phyloP scores from a whole-genome alignment of 495 filamentous ascomycete species.

The Hypoxylon rickii region DNA sequence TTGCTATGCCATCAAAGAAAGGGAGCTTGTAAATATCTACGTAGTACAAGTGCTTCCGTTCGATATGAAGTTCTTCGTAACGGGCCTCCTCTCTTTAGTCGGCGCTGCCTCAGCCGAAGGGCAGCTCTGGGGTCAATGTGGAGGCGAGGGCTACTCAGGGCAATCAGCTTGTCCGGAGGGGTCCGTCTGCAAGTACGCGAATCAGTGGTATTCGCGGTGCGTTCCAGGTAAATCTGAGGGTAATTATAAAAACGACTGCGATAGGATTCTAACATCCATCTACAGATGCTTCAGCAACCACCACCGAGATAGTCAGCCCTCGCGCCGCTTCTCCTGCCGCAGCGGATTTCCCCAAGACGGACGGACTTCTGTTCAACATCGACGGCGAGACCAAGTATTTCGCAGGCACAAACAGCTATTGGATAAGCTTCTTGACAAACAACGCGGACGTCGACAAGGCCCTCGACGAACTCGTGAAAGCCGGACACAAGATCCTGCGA shows the following conservation, averaged over 20 bases:
- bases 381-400: constrained; percentile 66
- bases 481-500: constrained; percentile 69
- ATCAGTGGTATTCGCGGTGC: constrained; percentile 57
- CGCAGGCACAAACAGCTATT: constrained; percentile 76
- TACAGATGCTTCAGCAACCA: too few species aligned
- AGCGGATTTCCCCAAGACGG: constrained; percentile 21
- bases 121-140: constrained; percentile 52
- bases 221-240: constrained; percentile 29
- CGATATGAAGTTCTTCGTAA: constrained; percentile 35
- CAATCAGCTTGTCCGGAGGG: constrained; percentile 49
- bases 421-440: constrained; percentile 70
- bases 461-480: constrained; percentile 50
- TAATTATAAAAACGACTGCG: too few species aligned
- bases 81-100: constrained; percentile 25
- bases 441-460: constrained; percentile 67
- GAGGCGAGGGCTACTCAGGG: constrained; percentile 53
- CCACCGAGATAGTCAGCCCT: too few species aligned
- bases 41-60: background rate
- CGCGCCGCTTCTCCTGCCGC: too few species aligned
- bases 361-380: constrained; percentile 57
- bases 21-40: background rate
- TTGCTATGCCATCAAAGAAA: background rate
- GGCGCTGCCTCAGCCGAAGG: constrained; percentile 20
- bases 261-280: too few species aligned
- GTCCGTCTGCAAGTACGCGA: constrained; percentile 48